Evolutionary conservation across 345 rosid genomes (phyloP).

Genomic region (Orychophragmus violaceus): DNA sequence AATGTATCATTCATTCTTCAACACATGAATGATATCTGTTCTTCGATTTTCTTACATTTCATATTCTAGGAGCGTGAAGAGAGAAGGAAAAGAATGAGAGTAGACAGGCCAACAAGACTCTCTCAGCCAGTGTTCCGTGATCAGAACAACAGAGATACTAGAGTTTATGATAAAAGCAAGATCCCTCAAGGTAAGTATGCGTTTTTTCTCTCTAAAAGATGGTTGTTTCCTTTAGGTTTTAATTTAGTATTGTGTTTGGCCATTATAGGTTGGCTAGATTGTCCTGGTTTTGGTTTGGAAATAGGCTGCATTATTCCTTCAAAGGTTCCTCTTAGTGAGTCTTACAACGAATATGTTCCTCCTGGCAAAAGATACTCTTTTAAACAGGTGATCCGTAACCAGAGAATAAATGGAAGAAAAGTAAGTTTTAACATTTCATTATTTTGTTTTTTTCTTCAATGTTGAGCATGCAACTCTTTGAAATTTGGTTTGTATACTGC

Average conservation of each 20-base stretch:
- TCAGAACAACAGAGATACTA: conserved; percentile 34
- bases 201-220: background rate
- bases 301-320: conserved; percentile 72
- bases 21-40: background rate
- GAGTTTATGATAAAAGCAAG: conserved; percentile 54
- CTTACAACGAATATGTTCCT: conserved; percentile 64
- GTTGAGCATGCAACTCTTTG: background rate
- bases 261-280: conserved; percentile 81
- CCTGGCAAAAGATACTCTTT: conserved; percentile 95
- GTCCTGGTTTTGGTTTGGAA: conserved; percentile 79
- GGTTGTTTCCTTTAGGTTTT: background rate
- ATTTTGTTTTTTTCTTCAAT: background rate
- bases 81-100: conserved; percentile 58
- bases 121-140: conserved; percentile 45
- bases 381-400: conserved; percentile 77
- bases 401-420: conserved; percentile 61
- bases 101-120: conserved; percentile 39
- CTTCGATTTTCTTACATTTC: background rate
- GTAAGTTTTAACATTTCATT: conserved; percentile 31
- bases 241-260: background rate
- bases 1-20: background rate
- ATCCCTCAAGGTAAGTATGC: conserved; percentile 64
- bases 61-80: conserved; percentile 81
- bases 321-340: conserved; percentile 88
- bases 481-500: conserved; percentile 14